A percentile compares a stretch with the other conserved stretches of the same genome.
Conservation (phyloP, 768 basidiomycete species). For the Clitopilus passeckerianus region DNA sequence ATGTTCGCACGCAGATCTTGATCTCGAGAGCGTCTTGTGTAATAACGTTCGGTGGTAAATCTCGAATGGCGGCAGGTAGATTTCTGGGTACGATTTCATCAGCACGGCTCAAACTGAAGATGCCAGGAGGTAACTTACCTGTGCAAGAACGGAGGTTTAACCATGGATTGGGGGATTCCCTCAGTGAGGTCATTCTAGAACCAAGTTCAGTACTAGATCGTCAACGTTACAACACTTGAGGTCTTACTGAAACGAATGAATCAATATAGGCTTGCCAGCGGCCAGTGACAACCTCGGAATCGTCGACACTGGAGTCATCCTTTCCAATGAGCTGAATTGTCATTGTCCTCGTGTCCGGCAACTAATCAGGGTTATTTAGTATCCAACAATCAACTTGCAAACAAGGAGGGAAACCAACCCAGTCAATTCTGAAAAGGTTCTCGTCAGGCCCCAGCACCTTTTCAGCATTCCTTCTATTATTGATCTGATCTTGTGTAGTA, state of each 20-base stretch:
- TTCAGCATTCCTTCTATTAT: constrained; percentile 61
- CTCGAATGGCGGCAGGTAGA: constrained; percentile 26
- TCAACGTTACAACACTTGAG: background rate
- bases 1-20: constrained; percentile 79
- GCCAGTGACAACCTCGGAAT: constrained; percentile 70
- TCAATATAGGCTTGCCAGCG: constrained; percentile 81
- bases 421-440: constrained; percentile 76
- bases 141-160: constrained; percentile 59
- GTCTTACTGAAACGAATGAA: constrained; percentile 61
- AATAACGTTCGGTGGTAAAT: constrained; percentile 36
- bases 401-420: constrained; percentile 37
- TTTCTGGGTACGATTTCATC: constrained; percentile 26
- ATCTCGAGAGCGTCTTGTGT: constrained; percentile 68
- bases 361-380: constrained; percentile 27
- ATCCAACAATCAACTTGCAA: background rate
- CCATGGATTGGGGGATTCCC: constrained; percentile 40
- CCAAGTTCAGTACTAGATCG: background rate
- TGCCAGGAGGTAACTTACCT: constrained; percentile 36
- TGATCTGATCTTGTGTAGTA: constrained; percentile 69
- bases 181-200: constrained; percentile 54
- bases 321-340: constrained; percentile 77
- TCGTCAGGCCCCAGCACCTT: constrained; percentile 72
- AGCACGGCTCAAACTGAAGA: background rate
- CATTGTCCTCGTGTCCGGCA: constrained; percentile 60
- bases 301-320: constrained; percentile 71